These are phyloP conservation scores for Ogataea kodamae DNA, from an alignment of 805 yeast species.

Conservation along the genomic window DNA sequence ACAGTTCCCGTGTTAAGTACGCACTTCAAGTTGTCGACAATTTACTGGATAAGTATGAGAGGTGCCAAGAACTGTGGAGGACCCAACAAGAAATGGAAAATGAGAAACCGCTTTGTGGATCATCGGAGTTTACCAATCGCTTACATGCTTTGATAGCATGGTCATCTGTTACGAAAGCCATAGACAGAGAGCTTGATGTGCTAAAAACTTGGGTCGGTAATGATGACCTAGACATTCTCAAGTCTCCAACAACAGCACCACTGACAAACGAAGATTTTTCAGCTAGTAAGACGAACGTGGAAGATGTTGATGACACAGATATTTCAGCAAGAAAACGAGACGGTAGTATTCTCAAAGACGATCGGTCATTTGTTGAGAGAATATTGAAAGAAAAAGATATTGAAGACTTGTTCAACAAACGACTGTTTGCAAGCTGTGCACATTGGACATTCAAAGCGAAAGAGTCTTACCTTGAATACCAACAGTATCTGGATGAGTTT, in stretches of 20 bases:
- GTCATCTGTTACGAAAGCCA: constrained; percentile 70
- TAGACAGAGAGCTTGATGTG: constrained; percentile 56
- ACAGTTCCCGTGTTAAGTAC: constrained; percentile 24
- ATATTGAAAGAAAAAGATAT: constrained; percentile 78
- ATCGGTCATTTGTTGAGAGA: constrained; percentile 74
- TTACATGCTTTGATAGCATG: constrained; percentile 81
- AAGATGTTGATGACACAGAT: constrained; percentile 7
- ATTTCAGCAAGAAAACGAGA: constrained; percentile 11
- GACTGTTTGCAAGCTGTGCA: constrained; percentile 64
- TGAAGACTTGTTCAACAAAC: constrained; percentile 62
- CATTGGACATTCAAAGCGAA: constrained; percentile 85
- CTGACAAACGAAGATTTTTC: background rate
- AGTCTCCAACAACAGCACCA: constrained; percentile 14
- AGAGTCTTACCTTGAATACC: constrained; percentile 60
- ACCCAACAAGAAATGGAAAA: constrained; percentile 71
- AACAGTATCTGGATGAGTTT: constrained; percentile 58
- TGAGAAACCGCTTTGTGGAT: constrained; percentile 70
- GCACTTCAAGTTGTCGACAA: constrained; percentile 51
- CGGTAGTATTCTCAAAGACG: constrained; percentile 49
- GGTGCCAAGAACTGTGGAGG: constrained; percentile 75
- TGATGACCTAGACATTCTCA: constrained; percentile 64
- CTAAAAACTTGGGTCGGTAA: constrained; percentile 82
- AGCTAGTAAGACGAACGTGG: constrained; percentile 2
- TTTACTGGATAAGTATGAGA: constrained; percentile 58
- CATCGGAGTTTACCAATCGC: constrained; percentile 58